Percentiles rank a stretch among this genome's conserved stretches.
Conservation (phyloP, 129 eudicot genomes). For the Saposhnikovia divaricata region DNA sequence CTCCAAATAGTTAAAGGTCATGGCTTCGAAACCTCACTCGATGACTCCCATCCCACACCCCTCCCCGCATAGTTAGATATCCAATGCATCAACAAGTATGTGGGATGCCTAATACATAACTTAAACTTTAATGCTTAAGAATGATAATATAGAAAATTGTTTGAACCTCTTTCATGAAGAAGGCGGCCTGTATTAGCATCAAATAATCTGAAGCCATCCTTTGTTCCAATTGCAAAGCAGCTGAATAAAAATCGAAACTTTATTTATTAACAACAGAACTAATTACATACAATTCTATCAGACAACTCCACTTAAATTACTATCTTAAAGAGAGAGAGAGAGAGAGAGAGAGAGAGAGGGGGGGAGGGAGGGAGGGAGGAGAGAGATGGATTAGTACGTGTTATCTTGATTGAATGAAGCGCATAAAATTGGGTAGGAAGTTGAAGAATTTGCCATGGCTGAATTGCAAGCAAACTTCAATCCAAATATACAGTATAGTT, state of each 20-base stretch:
- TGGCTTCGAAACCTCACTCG: neutral
- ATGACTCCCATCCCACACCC: neutral
- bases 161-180: constrained; percentile 63
- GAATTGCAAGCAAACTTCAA: neutral
- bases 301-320: neutral
- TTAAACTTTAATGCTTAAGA: neutral
- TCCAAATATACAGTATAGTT: too few species aligned
- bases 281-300: too few species aligned
- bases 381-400: constrained; percentile 32
- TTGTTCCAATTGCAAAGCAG: constrained; percentile 87
- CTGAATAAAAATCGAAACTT: constrained; percentile 19
- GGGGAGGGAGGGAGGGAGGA: too few species aligned
- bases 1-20: neutral
- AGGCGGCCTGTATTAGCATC: constrained; percentile 63
- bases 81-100: neutral
- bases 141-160: neutral
- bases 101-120: too few species aligned
- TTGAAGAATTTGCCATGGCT: constrained; percentile 32
- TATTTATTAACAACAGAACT: neutral
- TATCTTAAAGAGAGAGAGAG: neutral
- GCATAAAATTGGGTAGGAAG: constrained; percentile 56
- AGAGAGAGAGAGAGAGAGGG: too few species aligned
- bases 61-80: too few species aligned
- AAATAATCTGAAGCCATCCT: constrained; percentile 69
- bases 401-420: constrained; percentile 96